A percentile compares a stretch with the other conserved stretches of the same genome.
Conservation (phyloP, 768 basidiomycete species). For the Kwoniella sp. region DNA sequence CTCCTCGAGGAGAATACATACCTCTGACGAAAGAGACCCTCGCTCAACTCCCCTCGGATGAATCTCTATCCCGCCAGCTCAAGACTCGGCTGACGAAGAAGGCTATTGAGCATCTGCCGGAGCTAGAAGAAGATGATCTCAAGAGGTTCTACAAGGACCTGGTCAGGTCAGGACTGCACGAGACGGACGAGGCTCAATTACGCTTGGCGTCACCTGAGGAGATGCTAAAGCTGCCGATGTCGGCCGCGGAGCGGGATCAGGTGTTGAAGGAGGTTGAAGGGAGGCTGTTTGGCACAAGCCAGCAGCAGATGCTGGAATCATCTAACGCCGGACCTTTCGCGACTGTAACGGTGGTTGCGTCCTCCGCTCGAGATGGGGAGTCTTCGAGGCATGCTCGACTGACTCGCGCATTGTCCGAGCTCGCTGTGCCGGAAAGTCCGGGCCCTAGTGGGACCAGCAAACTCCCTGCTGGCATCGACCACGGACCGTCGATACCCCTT, state of each 20-base stretch:
- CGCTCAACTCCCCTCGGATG: not conserved
- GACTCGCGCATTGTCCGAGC: not conserved
- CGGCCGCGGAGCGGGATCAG: slow-evolving; percentile 4
- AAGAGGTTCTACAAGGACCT: slow-evolving; percentile 17
- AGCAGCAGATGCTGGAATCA: too few relatives aligned
- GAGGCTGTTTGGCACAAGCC: not conserved
- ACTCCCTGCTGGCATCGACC: not conserved
- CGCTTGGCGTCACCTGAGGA: slow-evolving; percentile 1
- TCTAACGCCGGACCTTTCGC: too few relatives aligned
- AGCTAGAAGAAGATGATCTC: slow-evolving; percentile 16
- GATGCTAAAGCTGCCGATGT: slow-evolving; percentile 4
- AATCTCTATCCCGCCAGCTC: not conserved
- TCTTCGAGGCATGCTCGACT: slow-evolving; percentile 4
- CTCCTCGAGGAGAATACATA: not conserved
- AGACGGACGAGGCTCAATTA: not conserved
- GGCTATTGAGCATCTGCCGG: slow-evolving; percentile 5
- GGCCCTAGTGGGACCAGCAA: slow-evolving; percentile 14
- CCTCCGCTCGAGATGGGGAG: too few relatives aligned
- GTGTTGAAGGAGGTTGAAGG: slow-evolving; percentile 3
- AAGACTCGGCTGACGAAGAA: slow-evolving; percentile 12
- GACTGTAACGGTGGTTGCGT: too few relatives aligned
- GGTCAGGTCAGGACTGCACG: slow-evolving; percentile 4
- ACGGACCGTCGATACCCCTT: slow-evolving; percentile 54
- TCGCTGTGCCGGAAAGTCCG: slow-evolving; percentile 1
- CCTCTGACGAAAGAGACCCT: slow-evolving; percentile 12